Conservation (phyloP, 2,329 filamentous ascomycete genomes). For the Hypoxylon sp. region DNA sequence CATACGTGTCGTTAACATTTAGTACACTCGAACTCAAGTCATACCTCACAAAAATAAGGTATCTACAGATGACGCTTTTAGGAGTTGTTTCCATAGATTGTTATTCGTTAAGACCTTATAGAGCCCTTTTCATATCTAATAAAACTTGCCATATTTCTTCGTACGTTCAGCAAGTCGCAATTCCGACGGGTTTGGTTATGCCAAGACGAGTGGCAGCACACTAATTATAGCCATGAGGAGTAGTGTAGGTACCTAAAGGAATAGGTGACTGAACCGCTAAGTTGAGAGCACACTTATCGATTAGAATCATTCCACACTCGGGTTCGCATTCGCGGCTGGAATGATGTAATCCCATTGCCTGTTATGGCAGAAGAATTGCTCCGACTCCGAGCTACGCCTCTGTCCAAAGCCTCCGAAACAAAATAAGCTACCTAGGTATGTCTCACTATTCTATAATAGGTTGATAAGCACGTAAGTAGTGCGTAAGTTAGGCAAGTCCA, state of each 20-base stretch:
- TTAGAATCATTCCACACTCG: background rate
- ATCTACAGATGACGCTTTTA: no score
- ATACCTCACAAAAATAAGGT: no score
- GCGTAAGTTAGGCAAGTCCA: constrained; percentile 8
- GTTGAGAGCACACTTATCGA: background rate
- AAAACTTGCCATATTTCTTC: no score
- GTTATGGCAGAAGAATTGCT: constrained; percentile 8
- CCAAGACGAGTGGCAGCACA: background rate
- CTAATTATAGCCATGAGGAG: constrained; percentile 4
- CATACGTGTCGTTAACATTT: no score
- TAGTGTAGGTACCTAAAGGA: no score
- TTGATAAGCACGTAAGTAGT: constrained; percentile 6
- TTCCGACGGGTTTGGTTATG: constrained; percentile 1
- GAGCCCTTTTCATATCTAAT: no score
- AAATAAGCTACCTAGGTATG: background rate
- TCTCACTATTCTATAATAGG: background rate
- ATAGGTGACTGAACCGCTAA: background rate
- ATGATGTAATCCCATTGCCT: background rate
- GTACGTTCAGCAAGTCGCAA: background rate
- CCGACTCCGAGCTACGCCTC: constrained; percentile 5
- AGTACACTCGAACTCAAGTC: no score
- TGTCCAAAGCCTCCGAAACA: constrained; percentile 10
- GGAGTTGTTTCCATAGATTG: no score
- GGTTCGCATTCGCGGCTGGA: background rate
- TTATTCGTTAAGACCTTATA: no score